Base-by-base conservation (phyloP, 1,139 yeast species). In the Williopsis jadinii region DNA sequence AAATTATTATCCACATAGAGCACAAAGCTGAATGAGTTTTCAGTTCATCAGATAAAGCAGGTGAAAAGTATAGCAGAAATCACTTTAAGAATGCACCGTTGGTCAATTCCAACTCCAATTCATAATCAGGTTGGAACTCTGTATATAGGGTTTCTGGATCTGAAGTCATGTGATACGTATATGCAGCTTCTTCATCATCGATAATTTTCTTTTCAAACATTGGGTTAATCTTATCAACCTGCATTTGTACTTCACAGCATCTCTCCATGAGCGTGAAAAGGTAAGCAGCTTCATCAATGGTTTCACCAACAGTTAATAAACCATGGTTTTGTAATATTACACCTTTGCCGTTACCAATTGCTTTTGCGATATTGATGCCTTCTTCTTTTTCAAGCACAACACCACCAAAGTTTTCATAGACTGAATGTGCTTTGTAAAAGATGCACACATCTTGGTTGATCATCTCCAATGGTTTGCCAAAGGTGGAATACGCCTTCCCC, bases 261-360 rank as follows among this genome's bases (percentile, higher is more conserved):
- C 75, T 73, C 57, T 84, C 95, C 75, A 80, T 66, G 46, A 82
- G 65, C 0, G 80, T 72, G 60, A 77, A 84, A 45, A 83, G 61
- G 55, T 77, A 80, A 3, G 92, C 92, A 3, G 95, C 95, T 63
- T 84, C 95, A 55, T 84, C 95, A 10, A 84, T 85, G 1, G 90
- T 84, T 30, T 64, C 50, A 9, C 95, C 95, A 4, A 81, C 85
- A 2, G 95, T 84, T 50, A 85, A 61, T 34, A 84, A 68, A 11
- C 95, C 95, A 57, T 85, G 95, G 63, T 84, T 85, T 56, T 77
- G 84, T 52, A 85, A 68, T 50, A 85, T 80, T 27, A 80, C 73
- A 5, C 75, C 84, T 48, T 77, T 77, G 44, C 68, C 61, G 19
- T 65, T 54, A 11, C 90, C 92, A 39, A 83, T 62, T 1, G 88